Percentiles rank a stretch among this genome's conserved stretches.
These are phyloP conservation scores for Colletotrichum somersetense DNA, from an alignment of 2,329 filamentous ascomycete species.

Conservation along the genomic window DNA sequence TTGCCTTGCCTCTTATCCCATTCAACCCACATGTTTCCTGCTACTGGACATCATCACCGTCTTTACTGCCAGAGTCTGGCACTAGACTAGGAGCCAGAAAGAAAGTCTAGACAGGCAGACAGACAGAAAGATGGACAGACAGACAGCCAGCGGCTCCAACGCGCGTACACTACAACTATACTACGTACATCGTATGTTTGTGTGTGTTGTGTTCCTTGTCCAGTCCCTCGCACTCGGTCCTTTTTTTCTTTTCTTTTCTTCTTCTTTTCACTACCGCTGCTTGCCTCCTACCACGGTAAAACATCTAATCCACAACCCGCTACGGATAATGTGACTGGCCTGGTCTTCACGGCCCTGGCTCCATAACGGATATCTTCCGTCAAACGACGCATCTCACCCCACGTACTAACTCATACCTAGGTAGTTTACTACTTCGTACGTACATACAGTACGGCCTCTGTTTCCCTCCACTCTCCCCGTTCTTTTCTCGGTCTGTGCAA, in stretches of 20 bases:
- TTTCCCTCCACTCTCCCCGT: not conserved
- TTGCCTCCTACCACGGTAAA: conserved; percentile 26
- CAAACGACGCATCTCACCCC: conserved; percentile 1
- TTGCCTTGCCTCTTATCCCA: not conserved
- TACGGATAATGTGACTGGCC: conserved; percentile 15
- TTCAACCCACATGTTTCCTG: conserved; percentile 15
- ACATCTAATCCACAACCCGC: conserved; percentile 27
- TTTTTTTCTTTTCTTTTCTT: conserved; percentile 1
- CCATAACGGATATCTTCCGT: conserved; percentile 33
- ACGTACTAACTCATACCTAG: too few relatives aligned
- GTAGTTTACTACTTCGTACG: too few relatives aligned
- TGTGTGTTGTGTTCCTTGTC: not conserved
- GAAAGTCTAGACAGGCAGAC: not conserved
- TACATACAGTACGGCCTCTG: not conserved
- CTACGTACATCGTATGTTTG: not conserved
- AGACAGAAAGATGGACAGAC: not conserved
- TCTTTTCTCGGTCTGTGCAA: not conserved
- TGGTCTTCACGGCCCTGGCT: not conserved
- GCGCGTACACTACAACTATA: not conserved
- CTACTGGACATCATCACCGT: conserved; percentile 11
- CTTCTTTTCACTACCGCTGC: conserved; percentile 24
- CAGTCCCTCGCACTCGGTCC: conserved; percentile 17
- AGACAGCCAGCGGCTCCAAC: not conserved
- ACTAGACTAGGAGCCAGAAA: not conserved
- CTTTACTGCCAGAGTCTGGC: not conserved